These are phyloP conservation scores for Leccinum arenicola DNA, from an alignment of 768 basidiomycete genomes.

Conservation along the genomic window DNA sequence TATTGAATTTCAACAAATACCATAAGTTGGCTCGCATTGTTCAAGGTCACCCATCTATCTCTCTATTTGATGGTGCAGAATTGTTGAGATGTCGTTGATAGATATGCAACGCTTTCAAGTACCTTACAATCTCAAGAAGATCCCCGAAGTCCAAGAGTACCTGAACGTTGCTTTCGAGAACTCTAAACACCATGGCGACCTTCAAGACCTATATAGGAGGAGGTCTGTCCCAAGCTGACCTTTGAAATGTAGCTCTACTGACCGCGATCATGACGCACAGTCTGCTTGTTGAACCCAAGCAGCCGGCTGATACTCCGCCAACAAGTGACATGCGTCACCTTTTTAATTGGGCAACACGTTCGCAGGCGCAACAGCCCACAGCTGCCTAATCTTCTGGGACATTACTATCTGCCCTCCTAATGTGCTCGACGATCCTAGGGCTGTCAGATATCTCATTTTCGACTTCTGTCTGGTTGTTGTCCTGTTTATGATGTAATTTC, in stretches of 20 bases:
- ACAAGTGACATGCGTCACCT: slow-evolving; percentile 71
- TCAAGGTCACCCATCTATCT: slow-evolving; percentile 49
- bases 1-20: slow-evolving; percentile 97
- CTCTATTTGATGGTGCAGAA: neutral
- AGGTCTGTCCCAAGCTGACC: slow-evolving; percentile 47
- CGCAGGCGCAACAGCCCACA: slow-evolving; percentile 40
- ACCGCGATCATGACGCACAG: slow-evolving; percentile 34
- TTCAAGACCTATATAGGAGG: slow-evolving; percentile 82
- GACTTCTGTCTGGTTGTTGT: slow-evolving; percentile 14
- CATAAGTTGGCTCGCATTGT: slow-evolving; percentile 85
- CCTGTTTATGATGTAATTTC: slow-evolving; percentile 30
- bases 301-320: slow-evolving; percentile 67
- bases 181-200: slow-evolving; percentile 73
- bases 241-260: neutral
- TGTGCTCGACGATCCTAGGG: slow-evolving; percentile 1
- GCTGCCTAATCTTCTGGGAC: slow-evolving; percentile 29
- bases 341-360: slow-evolving; percentile 75
- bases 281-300: slow-evolving; percentile 80
- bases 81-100: slow-evolving; percentile 23
- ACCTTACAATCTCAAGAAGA: slow-evolving; percentile 80
- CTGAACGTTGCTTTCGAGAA: slow-evolving; percentile 72
- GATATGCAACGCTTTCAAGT: slow-evolving; percentile 94
- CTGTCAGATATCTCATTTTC: slow-evolving; percentile 18
- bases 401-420: slow-evolving; percentile 17
- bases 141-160: slow-evolving; percentile 86